These are phyloP conservation scores for Serpula lacrymans DNA, from an alignment of 768 basidiomycete species.

Conservation along the genomic window DNA sequence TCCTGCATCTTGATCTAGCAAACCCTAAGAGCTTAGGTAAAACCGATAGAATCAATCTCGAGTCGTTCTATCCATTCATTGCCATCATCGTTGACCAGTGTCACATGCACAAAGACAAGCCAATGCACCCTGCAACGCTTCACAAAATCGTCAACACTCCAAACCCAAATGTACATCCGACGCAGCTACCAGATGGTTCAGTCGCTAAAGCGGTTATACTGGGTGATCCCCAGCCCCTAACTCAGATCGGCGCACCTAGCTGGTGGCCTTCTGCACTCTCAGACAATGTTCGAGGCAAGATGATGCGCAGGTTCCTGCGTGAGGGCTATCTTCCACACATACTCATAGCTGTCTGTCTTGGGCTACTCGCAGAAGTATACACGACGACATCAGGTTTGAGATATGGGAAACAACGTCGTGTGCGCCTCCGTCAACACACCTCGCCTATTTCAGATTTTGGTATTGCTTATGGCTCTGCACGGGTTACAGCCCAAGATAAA, in stretches of 20 bases:
- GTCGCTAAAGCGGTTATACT: constrained; percentile 26
- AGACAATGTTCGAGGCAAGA: constrained; percentile 21
- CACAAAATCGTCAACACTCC: constrained; percentile 28
- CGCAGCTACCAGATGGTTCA: constrained; percentile 22
- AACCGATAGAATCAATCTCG: constrained; percentile 33
- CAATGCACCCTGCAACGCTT: constrained; percentile 17
- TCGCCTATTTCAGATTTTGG: constrained; percentile 46
- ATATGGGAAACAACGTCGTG: constrained; percentile 15
- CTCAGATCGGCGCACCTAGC: constrained; percentile 1
- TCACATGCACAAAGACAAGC: constrained; percentile 10
- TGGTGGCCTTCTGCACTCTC: constrained; percentile 37
- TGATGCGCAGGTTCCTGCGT: constrained; percentile 20
- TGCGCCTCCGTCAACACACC: constrained; percentile 33
- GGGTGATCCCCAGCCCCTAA: constrained; percentile 17
- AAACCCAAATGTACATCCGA: constrained; percentile 4
- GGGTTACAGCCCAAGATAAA: constrained; percentile 32
- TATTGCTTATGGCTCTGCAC: constrained; percentile 32
- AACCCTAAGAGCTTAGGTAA: constrained; percentile 30
- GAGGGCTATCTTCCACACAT: constrained; percentile 33
- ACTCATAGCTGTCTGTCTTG: constrained; percentile 28
- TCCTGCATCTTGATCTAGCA: no score
- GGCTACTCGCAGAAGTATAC: constrained; percentile 38
- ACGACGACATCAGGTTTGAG: constrained; percentile 27
- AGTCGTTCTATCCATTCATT: constrained; percentile 29
- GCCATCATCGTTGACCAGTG: constrained; percentile 22